A percentile compares a stretch with the other conserved stretches of the same genome.
phyloP scores from a whole-genome alignment of 2,329 filamentous ascomycete species.

The Colletotrichum caudatum region DNA sequence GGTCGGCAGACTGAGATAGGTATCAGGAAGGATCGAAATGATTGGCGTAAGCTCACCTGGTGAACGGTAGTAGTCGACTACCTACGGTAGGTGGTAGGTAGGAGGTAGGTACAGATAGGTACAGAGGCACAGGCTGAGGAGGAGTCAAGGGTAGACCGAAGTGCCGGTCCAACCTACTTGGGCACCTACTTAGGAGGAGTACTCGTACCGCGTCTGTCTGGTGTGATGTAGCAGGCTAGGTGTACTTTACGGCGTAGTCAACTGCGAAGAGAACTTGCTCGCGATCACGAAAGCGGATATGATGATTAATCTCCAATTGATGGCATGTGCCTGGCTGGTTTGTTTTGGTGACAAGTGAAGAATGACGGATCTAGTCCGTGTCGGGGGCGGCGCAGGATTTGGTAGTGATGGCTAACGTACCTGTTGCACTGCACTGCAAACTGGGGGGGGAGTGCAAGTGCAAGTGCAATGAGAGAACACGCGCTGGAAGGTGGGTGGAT shows the following conservation, averaged over 20 bases:
- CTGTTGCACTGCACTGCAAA: neutral
- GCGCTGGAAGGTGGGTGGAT: conserved; percentile 24
- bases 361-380: conserved; percentile 8
- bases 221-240: neutral
- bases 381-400: neutral
- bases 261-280: neutral
- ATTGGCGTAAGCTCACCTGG: conserved; percentile 36
- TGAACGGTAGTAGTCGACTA: conserved; percentile 3
- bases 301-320: neutral
- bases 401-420: neutral
- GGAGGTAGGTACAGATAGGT: conserved; percentile 5
- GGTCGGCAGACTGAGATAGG: conserved; percentile 26
- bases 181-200: conserved; percentile 3
- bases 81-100: conserved; percentile 2
- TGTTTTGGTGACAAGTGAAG: neutral
- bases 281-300: conserved; percentile 36
- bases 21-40: conserved; percentile 32
- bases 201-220: conserved; percentile 5
- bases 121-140: conserved; percentile 16
- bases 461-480: neutral
- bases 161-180: conserved; percentile 17
- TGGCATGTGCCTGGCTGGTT: conserved; percentile 2
- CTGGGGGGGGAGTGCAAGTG: conserved; percentile 5
- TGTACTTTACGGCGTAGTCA: neutral
- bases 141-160: conserved; percentile 10